Evolutionary conservation across 257 asterid genomes (phyloP).

Genomic region (Gardenia jasminoides): DNA sequence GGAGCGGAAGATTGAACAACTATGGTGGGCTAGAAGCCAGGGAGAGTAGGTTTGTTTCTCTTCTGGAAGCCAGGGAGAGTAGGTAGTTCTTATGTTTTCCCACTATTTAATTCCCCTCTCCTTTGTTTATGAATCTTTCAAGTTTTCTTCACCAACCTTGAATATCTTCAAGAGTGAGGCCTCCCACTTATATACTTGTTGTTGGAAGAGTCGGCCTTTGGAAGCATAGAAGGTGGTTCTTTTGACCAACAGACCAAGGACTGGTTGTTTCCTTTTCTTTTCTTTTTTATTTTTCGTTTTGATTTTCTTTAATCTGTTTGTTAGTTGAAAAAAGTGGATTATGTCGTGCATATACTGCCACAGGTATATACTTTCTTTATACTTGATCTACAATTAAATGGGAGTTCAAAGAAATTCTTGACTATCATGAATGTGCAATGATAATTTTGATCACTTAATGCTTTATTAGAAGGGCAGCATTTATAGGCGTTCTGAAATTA

Average conservation of each 20-base stretch:
- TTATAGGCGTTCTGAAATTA: background rate
- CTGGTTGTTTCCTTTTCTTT: too few relatives aligned
- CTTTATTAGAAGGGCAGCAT: background rate
- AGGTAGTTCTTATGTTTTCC: background rate
- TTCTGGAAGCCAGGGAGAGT: too few relatives aligned
- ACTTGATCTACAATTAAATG: too few relatives aligned
- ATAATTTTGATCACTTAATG: background rate
- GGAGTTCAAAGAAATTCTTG: background rate
- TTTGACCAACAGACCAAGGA: background rate
- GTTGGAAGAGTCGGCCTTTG: conserved; percentile 4
- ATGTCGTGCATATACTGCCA: background rate
- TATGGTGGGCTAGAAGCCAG: background rate
- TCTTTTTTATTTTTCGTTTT: too few relatives aligned
- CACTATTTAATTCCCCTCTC: too few relatives aligned
- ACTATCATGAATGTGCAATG: background rate
- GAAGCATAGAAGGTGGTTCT: conserved; percentile 8
- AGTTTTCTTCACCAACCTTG: background rate
- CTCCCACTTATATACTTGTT: background rate
- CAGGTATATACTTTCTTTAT: background rate
- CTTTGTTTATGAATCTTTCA: background rate
- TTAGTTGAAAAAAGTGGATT: background rate
- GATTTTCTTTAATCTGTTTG: background rate
- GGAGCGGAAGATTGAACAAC: background rate
- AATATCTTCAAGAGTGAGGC: background rate
- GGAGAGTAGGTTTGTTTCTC: too few relatives aligned